Evolutionary conservation across 2,329 filamentous ascomycete genomes (phyloP).

Genomic region (Aspergillus thermomutatus): DNA sequence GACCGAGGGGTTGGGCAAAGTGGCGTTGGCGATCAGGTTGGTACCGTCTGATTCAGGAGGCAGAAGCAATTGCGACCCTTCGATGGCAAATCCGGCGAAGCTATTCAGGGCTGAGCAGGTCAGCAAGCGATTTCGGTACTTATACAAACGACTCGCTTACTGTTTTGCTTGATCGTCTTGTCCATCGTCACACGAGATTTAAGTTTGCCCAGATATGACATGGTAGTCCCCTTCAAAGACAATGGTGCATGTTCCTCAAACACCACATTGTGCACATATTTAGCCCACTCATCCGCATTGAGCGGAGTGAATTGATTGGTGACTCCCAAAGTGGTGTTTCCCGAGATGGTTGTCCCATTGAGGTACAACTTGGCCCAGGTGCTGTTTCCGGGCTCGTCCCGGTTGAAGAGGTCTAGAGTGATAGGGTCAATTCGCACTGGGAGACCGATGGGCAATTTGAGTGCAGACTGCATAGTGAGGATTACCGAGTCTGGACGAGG

Average conservation of each 20-base stretch:
- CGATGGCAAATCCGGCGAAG: slow-evolving; percentile 49
- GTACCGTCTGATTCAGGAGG: slow-evolving; percentile 43
- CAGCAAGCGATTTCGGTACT: slow-evolving; percentile 1
- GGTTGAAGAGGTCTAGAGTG: slow-evolving; percentile 32
- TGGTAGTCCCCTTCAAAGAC: slow-evolving; percentile 27
- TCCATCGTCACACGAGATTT: slow-evolving; percentile 34
- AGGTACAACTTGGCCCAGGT: slow-evolving; percentile 27
- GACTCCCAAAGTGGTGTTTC: slow-evolving; percentile 33
- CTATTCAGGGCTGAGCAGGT: slow-evolving; percentile 48
- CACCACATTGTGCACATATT: slow-evolving; percentile 32
- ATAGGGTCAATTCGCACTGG: slow-evolving; percentile 37
- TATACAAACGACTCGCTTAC: slow-evolving; percentile 19
- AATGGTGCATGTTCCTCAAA: slow-evolving; percentile 24
- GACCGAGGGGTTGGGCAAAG: slow-evolving; percentile 57
- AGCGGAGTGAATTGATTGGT: slow-evolving; percentile 22
- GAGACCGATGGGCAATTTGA: slow-evolving; percentile 35
- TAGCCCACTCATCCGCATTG: slow-evolving; percentile 25
- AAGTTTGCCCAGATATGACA: slow-evolving; percentile 29
- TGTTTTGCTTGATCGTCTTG: slow-evolving; percentile 32
- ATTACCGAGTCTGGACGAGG: slow-evolving; percentile 31
- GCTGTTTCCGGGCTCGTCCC: slow-evolving; percentile 22
- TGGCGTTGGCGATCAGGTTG: slow-evolving; percentile 53
- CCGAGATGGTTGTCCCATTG: slow-evolving; percentile 26
- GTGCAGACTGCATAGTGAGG: slow-evolving; percentile 33
- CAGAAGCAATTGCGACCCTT: slow-evolving; percentile 45